Percentiles rank a stretch among this genome's conserved stretches.
Conservation (phyloP, 2,329 filamentous ascomycete genomes). For the Talaromyces sp. region DNA sequence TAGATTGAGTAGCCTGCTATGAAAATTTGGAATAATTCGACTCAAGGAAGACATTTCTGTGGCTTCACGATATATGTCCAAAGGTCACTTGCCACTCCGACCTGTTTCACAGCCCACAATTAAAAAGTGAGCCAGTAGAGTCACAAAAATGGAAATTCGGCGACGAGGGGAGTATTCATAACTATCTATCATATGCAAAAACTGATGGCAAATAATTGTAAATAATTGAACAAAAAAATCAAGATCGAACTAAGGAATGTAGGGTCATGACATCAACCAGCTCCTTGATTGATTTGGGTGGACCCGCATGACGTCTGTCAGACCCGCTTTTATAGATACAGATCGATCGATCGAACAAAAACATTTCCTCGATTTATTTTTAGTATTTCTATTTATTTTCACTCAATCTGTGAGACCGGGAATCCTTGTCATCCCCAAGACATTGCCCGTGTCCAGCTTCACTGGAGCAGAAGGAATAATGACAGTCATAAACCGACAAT, state of each 20-base stretch:
- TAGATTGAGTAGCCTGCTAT: not conserved
- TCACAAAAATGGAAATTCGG: not conserved
- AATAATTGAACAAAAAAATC: too few relatives aligned
- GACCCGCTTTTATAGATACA: not conserved
- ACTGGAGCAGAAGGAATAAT: not conserved
- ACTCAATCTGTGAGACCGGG: constrained; percentile 1
- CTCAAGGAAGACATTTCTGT: not conserved
- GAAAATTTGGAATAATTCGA: not conserved
- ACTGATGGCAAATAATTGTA: not conserved
- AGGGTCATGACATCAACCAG: not conserved
- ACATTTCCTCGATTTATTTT: not conserved
- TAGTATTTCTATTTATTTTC: not conserved
- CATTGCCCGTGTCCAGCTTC: not conserved
- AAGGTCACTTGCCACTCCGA: not conserved
- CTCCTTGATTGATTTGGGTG: not conserved
- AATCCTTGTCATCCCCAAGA: not conserved
- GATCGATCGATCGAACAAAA: not conserved
- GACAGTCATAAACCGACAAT: not conserved
- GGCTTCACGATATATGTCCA: not conserved
- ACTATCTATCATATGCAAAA: not conserved
- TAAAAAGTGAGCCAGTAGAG: not conserved
- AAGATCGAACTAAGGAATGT: not conserved
- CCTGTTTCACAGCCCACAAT: not conserved
- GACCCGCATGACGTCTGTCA: not conserved
- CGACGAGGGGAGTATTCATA: not conserved